A percentile compares a stretch with the other conserved stretches of the same genome.
phyloP scores from a whole-genome alignment of 1,139 yeast species.

The Meyerozyma carpophila region DNA sequence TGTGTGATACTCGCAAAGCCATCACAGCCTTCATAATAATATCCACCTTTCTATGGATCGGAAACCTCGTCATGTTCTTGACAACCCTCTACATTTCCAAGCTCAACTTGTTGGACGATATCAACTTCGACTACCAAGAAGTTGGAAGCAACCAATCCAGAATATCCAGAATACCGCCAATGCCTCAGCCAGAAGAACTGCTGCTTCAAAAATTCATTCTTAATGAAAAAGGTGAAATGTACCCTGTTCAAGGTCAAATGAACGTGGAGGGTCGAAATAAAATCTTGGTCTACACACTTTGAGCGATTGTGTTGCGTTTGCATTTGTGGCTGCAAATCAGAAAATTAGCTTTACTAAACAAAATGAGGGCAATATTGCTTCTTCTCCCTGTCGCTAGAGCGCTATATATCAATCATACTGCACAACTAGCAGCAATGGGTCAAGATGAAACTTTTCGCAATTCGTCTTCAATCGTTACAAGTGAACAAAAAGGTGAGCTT shows the following conservation, averaged over 20 bases:
- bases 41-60: slow-evolving; percentile 38
- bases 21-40: slow-evolving; percentile 34
- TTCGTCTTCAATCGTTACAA: not conserved
- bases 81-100: slow-evolving; percentile 40
- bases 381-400: not conserved
- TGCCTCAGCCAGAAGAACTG: slow-evolving; percentile 8
- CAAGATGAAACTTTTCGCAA: not conserved
- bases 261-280: slow-evolving; percentile 25
- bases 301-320: slow-evolving; percentile 8
- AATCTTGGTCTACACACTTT: slow-evolving; percentile 30
- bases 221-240: slow-evolving; percentile 33
- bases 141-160: slow-evolving; percentile 11
- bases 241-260: slow-evolving; percentile 21
- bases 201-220: slow-evolving; percentile 24
- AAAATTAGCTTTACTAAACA: not conserved
- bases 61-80: slow-evolving; percentile 33
- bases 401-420: not conserved
- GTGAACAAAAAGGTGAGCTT: too few species aligned
- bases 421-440: not conserved
- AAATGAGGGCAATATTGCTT: not conserved
- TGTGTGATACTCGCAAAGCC: slow-evolving; percentile 33
- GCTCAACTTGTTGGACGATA: slow-evolving; percentile 29
- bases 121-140: slow-evolving; percentile 31
- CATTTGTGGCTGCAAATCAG: not conserved
- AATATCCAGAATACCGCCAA: not conserved